Base-by-base conservation (phyloP, 2,329 filamentous ascomycete species). In the Arachnopeziza araneosa region DNA sequence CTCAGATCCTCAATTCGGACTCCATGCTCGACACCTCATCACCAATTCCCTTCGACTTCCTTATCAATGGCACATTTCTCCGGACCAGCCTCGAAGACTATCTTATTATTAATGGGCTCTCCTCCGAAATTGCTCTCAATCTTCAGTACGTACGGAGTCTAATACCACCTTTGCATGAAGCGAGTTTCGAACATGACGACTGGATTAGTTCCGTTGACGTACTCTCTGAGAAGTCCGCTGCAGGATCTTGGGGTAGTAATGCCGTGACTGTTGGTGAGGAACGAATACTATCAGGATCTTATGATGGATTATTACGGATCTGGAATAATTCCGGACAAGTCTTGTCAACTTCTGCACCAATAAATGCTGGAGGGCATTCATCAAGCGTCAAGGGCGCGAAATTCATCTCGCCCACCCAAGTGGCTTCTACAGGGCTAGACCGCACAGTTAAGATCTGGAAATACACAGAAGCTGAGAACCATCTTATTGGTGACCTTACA, bases 161-260 rank as follows among this genome's bases (percentile, higher is more conserved):
- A 67, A 86, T 97, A 62, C 95, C 95, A 8, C 95, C 95, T 21
- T 81, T 90, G 44, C 93, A 95, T 74, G 87, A 96, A 68, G 89
- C 92, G 14, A 95, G 90, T 71, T 99, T 96, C 73, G 88, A 97
- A 77, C 93, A 99, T 74, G 93, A 99, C 71, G 95, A 98, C 75
- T 99, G 95, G 95, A 90, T 99, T 54, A 91, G 90, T 72, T 84
- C 85, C 24, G 86, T 98, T 24, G 92, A 97, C 73, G 83, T 96
- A 4, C 79, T 96, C 24, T 93, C 91, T 0, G 74, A 76, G 17
- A 85, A 81, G 14, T 89, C 89, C 1, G 76, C 78, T 7, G 83
- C 86, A 2, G 85, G 81, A 22, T 72, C 74, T 58, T 87, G 83
- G 82, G 78, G 79, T 10, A 79, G 76, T 54, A 78, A 77, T 54